These are phyloP conservation scores for Ilyonectria destructans DNA, from an alignment of 2,329 filamentous ascomycete genomes.

Conservation along the genomic window DNA sequence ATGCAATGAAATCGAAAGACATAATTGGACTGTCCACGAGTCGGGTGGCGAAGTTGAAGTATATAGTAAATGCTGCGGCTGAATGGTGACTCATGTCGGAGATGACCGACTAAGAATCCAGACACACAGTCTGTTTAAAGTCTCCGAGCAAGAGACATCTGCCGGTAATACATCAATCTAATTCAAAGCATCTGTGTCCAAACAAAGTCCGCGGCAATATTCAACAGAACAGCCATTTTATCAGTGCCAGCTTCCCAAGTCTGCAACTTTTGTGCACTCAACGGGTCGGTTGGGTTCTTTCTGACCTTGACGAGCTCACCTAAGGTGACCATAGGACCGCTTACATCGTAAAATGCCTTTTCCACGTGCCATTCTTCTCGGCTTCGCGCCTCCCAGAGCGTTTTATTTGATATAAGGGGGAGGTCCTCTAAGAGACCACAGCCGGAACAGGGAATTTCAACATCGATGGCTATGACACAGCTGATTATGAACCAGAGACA, in stretches of 20 bases:
- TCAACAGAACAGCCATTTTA: constrained; percentile 44
- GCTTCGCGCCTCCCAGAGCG: constrained; percentile 47
- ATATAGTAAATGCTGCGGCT: too few relatives aligned
- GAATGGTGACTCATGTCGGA: too few relatives aligned
- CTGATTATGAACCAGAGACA: constrained; percentile 49
- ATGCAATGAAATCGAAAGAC: neutral
- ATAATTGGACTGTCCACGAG: neutral
- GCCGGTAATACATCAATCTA: neutral
- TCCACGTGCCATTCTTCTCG: constrained; percentile 47
- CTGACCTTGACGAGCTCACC: constrained; percentile 39
- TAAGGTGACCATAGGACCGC: constrained; percentile 33
- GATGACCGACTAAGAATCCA: too few relatives aligned
- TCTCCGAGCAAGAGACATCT: too few relatives aligned
- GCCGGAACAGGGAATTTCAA: constrained; percentile 13
- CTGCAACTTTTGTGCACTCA: constrained; percentile 37
- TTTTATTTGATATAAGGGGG: constrained; percentile 39
- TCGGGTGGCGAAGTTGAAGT: too few relatives aligned
- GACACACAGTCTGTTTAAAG: too few relatives aligned
- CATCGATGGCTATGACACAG: constrained; percentile 41
- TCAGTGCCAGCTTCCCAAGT: constrained; percentile 48
- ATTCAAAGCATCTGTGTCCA: constrained; percentile 23
- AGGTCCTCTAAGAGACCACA: constrained; percentile 29
- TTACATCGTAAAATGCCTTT: constrained; percentile 38
- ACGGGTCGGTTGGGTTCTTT: neutral
- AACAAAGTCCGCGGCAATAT: constrained; percentile 45